phyloP scores from a whole-genome alignment of 306 rosid species.

The Prunus campanulata region DNA sequence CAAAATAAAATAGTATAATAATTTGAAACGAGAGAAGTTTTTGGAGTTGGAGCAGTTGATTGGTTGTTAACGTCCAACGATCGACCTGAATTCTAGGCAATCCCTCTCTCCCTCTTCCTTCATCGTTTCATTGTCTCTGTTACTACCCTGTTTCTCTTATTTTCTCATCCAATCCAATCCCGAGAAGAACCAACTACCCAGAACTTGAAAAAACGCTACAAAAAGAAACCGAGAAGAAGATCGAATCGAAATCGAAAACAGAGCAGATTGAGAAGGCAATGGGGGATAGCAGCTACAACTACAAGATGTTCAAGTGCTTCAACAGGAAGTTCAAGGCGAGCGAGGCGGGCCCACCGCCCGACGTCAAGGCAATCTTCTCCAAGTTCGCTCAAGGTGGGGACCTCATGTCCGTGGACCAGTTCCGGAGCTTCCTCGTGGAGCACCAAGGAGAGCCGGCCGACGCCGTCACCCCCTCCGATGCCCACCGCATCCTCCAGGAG shows the following conservation, averaged over 20 bases:
- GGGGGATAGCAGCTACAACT: constrained; percentile 35
- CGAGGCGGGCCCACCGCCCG: constrained; percentile 59
- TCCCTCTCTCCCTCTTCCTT: no score
- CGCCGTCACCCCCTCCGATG: constrained; percentile 34
- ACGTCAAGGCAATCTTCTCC: constrained; percentile 51
- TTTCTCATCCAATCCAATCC: neutral
- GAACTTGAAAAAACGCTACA: no score
- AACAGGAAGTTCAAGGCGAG: constrained; percentile 59
- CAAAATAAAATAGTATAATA: no score
- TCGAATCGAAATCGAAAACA: neutral
- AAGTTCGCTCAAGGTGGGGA: constrained; percentile 34
- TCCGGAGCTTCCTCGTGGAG: constrained; percentile 45
- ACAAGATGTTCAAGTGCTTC: constrained; percentile 66
- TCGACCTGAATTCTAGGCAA: no score
- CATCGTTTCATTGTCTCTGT: no score
- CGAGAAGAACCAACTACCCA: neutral
- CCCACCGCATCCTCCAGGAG: constrained; percentile 32
- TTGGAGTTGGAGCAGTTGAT: no score
- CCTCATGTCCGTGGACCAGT: constrained; percentile 50
- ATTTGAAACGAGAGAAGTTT: neutral
- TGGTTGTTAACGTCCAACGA: no score
- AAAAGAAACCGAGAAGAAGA: neutral
- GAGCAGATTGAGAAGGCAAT: neutral
- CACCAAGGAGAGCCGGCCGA: constrained; percentile 42
- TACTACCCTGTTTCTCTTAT: no score